Evolutionary conservation across 495 filamentous ascomycete genomes (phyloP), one percentile per base, ranked within the genome.

Genomic region (Aspergillus bertholletiae): DNA sequence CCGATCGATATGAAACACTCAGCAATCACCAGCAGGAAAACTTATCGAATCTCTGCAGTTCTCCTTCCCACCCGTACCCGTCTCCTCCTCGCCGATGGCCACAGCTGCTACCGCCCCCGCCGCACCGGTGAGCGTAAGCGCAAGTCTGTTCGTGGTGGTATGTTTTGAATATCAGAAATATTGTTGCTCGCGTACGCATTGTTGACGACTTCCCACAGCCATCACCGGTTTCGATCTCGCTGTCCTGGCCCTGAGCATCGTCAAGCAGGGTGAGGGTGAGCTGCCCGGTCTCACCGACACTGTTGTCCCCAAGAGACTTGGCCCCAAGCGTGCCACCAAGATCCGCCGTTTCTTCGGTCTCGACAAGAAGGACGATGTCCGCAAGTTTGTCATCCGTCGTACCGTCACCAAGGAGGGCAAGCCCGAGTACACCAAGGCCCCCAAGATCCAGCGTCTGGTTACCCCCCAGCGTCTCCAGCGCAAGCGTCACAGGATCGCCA

Each of bases 321-420:
- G 94, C 60, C 94, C 94, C 80, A 98, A 98, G 91, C 84, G 94
- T 70, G 94, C 94, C 70, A 96, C 92, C 75, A 97, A 97, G 92
- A 96, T 98, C 80, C 87, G 93, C 72, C 85, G 84, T 71, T 97
- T 98, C 86, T 98, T 98, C 80, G 84, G 90, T 77, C 87, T 98
- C 83, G 88, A 84, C 87, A 97, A 97, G 90, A 91, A 97, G 81
- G 94, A 98, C 80, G 94, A 98, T 88, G 94, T 98, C 87, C 81
- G 92, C 83, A 96, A 97, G 79, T 98, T 95, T 83, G 94, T 98
- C 74, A 96, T 98, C 72, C 95, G 94, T 69, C 95, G 94, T 74
- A 95, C 96, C 73, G 87, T 98, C 72, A 96, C 96, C 87, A 84
- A 82, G 64, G 93, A 97, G 83, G 92, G 90, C 82, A 92, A 92